Conservation (phyloP, 495 filamentous ascomycete genomes). For the Cercophora samala region DNA sequence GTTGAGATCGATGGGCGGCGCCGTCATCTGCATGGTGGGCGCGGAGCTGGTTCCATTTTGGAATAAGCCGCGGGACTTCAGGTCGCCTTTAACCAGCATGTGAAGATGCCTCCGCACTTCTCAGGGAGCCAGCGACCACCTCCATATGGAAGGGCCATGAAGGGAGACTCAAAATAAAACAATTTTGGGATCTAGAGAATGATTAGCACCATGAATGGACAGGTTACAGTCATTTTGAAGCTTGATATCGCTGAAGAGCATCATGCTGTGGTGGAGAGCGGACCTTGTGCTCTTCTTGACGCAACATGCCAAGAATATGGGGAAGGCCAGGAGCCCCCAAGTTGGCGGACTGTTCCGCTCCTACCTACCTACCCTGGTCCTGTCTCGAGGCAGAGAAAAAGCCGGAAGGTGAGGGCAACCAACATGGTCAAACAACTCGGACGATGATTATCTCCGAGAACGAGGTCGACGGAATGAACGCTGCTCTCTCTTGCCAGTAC, state of each 20-base stretch:
- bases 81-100: background rate
- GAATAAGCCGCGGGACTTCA: conserved; percentile 1
- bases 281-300: background rate
- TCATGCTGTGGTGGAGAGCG: background rate
- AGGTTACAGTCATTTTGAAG: no score
- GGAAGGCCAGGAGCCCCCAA: background rate
- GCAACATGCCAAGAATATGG: background rate
- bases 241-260: background rate
- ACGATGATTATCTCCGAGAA: no score
- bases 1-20: conserved; percentile 5
- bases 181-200: background rate
- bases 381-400: background rate
- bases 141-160: background rate
- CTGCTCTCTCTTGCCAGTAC: no score
- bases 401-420: background rate
- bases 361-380: background rate
- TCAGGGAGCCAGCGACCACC: background rate
- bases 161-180: background rate
- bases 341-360: background rate
- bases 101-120: conserved; percentile 1
- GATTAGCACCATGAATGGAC: no score
- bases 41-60: conserved; percentile 9
- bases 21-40: background rate
- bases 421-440: no score
- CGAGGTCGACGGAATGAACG: no score